Percentiles rank a stretch among this genome's conserved stretches.
These are phyloP conservation scores for Marasmius fiardii DNA, from an alignment of 1,284 basidiomycete species.

Conservation along the genomic window DNA sequence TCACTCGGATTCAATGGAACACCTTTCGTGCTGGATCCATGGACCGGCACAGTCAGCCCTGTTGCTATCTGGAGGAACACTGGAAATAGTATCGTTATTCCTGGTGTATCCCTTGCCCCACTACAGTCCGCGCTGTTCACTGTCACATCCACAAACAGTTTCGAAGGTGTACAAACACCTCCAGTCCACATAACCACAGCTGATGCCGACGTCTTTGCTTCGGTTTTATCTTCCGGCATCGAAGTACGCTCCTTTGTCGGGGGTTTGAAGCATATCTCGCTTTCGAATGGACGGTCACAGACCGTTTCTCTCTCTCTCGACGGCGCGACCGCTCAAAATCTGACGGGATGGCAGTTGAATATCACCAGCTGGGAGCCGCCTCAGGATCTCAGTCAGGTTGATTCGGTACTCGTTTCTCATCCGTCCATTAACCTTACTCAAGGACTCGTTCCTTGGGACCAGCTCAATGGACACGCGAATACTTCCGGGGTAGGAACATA, in stretches of 20 bases:
- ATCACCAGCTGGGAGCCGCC: slow-evolving; percentile 18
- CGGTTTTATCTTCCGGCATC: slow-evolving; percentile 8
- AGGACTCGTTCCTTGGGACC: slow-evolving; percentile 17
- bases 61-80: slow-evolving; percentile 12
- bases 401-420: slow-evolving; percentile 12
- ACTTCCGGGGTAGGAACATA: slow-evolving; percentile 19
- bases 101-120: slow-evolving; percentile 13
- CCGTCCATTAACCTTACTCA: slow-evolving; percentile 15
- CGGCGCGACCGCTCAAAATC: slow-evolving; percentile 7
- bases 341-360: slow-evolving; percentile 14
- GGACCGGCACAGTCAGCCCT: slow-evolving; percentile 13
- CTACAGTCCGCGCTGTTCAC: slow-evolving; percentile 14
- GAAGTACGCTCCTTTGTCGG: slow-evolving; percentile 12
- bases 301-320: slow-evolving; percentile 13
- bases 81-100: slow-evolving; percentile 14
- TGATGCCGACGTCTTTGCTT: slow-evolving; percentile 7
- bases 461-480: slow-evolving; percentile 14
- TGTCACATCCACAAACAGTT: slow-evolving; percentile 9
- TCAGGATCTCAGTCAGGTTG: slow-evolving; percentile 10
- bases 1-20: slow-evolving; percentile 13
- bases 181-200: slow-evolving; percentile 9
- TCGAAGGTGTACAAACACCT: slow-evolving; percentile 11
- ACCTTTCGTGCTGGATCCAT: slow-evolving; percentile 17
- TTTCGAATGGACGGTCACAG: slow-evolving; percentile 8
- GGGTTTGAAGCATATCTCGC: slow-evolving; percentile 9